These are phyloP conservation scores for Cytospora paraplurivora DNA, from an alignment of 2,329 filamentous ascomycete genomes.

Conservation along the genomic window DNA sequence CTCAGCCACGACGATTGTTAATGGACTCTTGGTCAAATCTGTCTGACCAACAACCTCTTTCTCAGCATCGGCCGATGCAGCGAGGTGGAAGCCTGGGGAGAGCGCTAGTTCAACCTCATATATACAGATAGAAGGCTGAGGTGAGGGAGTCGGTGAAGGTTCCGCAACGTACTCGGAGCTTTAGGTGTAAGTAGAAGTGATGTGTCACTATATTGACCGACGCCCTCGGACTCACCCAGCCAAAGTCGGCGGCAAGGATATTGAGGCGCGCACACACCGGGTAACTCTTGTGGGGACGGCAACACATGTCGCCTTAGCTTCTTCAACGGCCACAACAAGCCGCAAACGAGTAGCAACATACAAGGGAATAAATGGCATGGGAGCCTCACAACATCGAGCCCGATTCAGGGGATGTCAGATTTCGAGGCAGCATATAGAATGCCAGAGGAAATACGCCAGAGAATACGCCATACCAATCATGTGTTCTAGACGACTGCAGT, in stretches of 20 bases:
- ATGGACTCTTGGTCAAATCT: background rate
- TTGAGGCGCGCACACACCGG: background rate
- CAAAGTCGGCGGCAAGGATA: background rate
- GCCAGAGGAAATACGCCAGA: background rate
- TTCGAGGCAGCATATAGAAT: background rate
- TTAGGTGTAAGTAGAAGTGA: background rate
- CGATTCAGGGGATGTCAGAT: background rate
- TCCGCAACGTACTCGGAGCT: background rate
- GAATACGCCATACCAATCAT: background rate
- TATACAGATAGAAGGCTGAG: background rate
- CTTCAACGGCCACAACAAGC: background rate
- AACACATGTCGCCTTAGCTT: background rate
- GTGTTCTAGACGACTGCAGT: background rate
- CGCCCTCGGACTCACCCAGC: background rate
- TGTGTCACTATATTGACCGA: background rate
- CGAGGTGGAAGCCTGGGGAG: background rate
- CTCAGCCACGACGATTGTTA: background rate
- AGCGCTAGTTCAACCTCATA: slow-evolving; percentile 2
- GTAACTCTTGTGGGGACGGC: background rate
- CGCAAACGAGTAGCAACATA: no score
- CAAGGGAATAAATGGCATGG: background rate
- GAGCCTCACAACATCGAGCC: background rate
- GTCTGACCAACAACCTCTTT: background rate
- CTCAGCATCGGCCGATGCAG: background rate
- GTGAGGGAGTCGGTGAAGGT: background rate